phyloP scores from a whole-genome alignment of 2,329 filamentous ascomycete species.

The Sordariomycetes sp. region DNA sequence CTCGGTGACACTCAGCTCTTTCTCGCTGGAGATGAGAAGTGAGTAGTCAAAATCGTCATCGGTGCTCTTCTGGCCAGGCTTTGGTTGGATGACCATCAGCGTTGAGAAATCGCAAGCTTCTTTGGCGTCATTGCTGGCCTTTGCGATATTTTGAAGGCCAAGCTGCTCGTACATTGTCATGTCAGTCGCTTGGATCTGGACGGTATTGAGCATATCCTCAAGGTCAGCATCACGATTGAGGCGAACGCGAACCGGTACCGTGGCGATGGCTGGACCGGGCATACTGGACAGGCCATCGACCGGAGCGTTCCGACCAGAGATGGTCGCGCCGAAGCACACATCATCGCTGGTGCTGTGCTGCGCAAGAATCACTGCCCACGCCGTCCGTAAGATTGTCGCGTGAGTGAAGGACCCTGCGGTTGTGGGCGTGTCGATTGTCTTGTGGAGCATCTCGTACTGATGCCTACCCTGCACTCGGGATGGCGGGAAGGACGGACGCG shows the following conservation, averaged over 20 bases:
- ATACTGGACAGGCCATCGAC: constrained; percentile 9
- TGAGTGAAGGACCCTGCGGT: neutral
- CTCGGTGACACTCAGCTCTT: neutral
- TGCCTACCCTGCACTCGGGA: no score
- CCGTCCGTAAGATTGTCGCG: constrained; percentile 3
- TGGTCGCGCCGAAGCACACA: constrained; percentile 9
- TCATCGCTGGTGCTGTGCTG: constrained; percentile 22
- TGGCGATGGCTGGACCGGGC: constrained; percentile 8
- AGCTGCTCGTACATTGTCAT: constrained; percentile 12
- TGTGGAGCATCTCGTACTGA: no score
- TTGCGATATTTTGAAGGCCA: constrained; percentile 14
- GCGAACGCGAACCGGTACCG: constrained; percentile 6
- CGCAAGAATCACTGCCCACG: constrained; percentile 6
- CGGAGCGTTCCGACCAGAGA: constrained; percentile 7
- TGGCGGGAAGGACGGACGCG: constrained; percentile 5
- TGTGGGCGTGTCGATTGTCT: neutral
- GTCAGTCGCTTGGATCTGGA: constrained; percentile 7
- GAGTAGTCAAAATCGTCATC: neutral
- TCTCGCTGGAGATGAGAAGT: neutral
- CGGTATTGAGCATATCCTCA: constrained; percentile 6
- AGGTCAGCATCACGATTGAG: constrained; percentile 3
- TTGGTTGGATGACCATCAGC: constrained; percentile 11
- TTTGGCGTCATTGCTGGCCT: constrained; percentile 7
- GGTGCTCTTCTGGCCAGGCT: constrained; percentile 2
- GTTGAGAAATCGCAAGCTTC: constrained; percentile 11